phyloP scores from a whole-genome alignment of 108 stramenopile species.

The Nitzschia putrida region DNA sequence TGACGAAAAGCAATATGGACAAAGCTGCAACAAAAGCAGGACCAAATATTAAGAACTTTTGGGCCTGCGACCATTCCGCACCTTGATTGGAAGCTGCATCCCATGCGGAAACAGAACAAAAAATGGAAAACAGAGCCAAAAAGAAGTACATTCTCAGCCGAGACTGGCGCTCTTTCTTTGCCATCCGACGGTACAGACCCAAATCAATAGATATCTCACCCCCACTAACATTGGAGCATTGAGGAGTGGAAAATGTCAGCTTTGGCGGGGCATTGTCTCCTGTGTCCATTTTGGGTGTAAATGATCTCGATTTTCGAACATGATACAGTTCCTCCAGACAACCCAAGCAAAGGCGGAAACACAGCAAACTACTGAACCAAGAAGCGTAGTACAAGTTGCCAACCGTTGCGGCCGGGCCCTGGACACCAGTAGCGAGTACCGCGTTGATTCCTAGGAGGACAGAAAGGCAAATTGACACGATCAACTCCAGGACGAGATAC shows the following conservation, averaged over 20 bases:
- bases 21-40: constrained; percentile 39
- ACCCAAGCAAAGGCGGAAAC: constrained; percentile 44
- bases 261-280: neutral
- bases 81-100: constrained; percentile 46
- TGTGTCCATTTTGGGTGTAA: constrained; percentile 21
- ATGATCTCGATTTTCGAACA: constrained; percentile 3
- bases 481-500: constrained; percentile 25
- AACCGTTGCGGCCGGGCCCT: constrained; percentile 52
- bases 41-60: constrained; percentile 36
- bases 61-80: constrained; percentile 8
- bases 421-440: constrained; percentile 44
- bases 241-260: neutral
- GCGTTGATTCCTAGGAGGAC: constrained; percentile 41
- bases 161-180: constrained; percentile 12
- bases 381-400: constrained; percentile 57
- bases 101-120: constrained; percentile 47
- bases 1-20: constrained; percentile 27
- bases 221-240: constrained; percentile 3
- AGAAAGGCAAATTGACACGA: constrained; percentile 32
- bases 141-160: constrained; percentile 33
- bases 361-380: constrained; percentile 46
- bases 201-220: constrained; percentile 12
- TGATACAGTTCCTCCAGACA: constrained; percentile 51
- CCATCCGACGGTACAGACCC: neutral
- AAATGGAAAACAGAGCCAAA: constrained; percentile 37